phyloP scores from a whole-genome alignment of 176 grass and related monocot species.

The Chloris gayana region DNA sequence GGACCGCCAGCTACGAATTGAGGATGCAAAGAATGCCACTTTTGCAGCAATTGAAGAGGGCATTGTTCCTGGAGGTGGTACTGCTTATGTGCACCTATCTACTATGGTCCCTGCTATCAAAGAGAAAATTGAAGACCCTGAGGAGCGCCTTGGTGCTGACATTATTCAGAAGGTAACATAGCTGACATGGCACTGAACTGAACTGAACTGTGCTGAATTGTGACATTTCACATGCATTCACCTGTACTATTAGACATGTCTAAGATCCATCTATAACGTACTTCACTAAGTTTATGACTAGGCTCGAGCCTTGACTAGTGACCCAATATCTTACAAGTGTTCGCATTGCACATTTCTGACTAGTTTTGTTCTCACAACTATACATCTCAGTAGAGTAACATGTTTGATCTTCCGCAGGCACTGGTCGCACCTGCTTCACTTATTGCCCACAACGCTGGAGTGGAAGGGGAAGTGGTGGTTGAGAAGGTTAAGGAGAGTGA shows the following conservation, averaged over 20 bases:
- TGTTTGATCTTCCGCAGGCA: constrained; percentile 32
- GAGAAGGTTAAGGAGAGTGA: constrained; percentile 61
- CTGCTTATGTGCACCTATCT: constrained; percentile 61
- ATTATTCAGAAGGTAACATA: constrained; percentile 64
- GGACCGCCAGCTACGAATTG: constrained; percentile 60
- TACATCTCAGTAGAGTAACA: background rate
- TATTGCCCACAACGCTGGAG: constrained; percentile 65
- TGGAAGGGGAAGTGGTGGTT: constrained; percentile 64
- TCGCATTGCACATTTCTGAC: background rate
- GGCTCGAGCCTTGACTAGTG: background rate
- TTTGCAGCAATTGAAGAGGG: constrained; percentile 69
- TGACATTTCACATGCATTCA: background rate
- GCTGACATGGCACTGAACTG: background rate
- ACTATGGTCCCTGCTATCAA: constrained; percentile 51
- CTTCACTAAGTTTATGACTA: background rate
- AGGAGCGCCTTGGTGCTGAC: constrained; percentile 64
- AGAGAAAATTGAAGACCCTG: constrained; percentile 54
- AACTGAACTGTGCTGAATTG: background rate
- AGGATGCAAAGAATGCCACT: constrained; percentile 66
- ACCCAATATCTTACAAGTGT: background rate
- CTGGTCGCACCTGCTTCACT: constrained; percentile 48
- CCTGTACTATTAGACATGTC: background rate
- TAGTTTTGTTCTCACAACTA: background rate
- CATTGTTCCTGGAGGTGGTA: constrained; percentile 69
- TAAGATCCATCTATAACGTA: constrained; percentile 11